Evolutionary conservation across 2,329 filamentous ascomycete species (phyloP), one percentile per base, ranked within the genome.

Genomic region (Talaromyces sp.): DNA sequence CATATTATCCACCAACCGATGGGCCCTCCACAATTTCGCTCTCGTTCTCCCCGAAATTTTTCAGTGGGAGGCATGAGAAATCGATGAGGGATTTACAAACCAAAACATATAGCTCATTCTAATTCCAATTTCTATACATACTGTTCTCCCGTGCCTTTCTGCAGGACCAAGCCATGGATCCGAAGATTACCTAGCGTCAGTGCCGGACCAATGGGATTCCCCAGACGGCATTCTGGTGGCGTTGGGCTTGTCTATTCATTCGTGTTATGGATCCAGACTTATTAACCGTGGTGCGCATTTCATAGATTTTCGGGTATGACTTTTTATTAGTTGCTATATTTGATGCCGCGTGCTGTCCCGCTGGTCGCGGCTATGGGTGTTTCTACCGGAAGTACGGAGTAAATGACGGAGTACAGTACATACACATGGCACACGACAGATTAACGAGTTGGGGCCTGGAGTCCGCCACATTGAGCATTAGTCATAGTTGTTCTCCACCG

Each of bases 401-500:
- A n/a, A n/a, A n/a, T n/a, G n/a, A n/a, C n/a, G n/a, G n/a, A n/a
- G n/a, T n/a, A n/a, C n/a, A n/a, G n/a, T n/a, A n/a, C n/a, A n/a
- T 27, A 9, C 24, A 27, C 24, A 27, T 47, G 44, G 48, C 54
- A 54, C 50, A 44, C 54, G 54, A 53, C 46, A 53, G 50, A 32
- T 53, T 47, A 54, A 56, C 54, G 47, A 48, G 29, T 51, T 33
- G 24, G 27, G 41, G 40, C n/a, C 17, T n/a, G 24, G 33, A 20
- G 4, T 27, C 24, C 24, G 9, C n/a, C n/a, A n/a, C n/a, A n/a
- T n/a, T n/a, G n/a, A n/a, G n/a, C n/a, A n/a, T n/a, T n/a, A n/a
- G n/a, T n/a, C n/a, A n/a, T n/a, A n/a, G n/a, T n/a, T n/a, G n/a
- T n/a, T n/a, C n/a, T n/a, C n/a, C n/a, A n/a, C n/a, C n/a, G n/a